Percentiles rank a stretch among this genome's conserved stretches.
Conservation (phyloP, 352 stramenopile species). For the Phytopythium kandeliae region DNA sequence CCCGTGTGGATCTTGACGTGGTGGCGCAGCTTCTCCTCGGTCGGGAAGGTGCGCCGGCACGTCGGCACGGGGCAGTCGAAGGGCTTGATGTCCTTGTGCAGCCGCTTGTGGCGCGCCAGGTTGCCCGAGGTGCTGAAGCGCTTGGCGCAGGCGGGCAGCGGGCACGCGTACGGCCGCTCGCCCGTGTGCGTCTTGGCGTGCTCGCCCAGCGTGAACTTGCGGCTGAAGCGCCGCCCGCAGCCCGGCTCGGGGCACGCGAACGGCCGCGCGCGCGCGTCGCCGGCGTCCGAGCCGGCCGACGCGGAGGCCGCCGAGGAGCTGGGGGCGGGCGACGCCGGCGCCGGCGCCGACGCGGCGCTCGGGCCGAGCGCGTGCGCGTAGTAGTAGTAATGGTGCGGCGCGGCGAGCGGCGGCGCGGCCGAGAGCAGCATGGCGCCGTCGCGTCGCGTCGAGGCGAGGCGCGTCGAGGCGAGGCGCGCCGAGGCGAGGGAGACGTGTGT, state of each 20-base stretch:
- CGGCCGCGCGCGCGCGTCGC: constrained; percentile 11
- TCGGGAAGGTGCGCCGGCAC: constrained; percentile 35
- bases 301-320: not conserved
- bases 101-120: constrained; percentile 42
- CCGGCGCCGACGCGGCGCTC: no score
- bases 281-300: not conserved
- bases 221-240: constrained; percentile 37
- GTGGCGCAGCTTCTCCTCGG: constrained; percentile 34
- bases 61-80: constrained; percentile 39
- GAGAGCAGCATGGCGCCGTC: no score
- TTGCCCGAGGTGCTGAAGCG: constrained; percentile 57
- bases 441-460: no score
- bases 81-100: constrained; percentile 42
- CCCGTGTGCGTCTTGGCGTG: constrained; percentile 54
- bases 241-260: constrained; percentile 36
- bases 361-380: no score
- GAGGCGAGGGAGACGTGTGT: no score
- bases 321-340: not conserved
- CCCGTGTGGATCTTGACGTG: constrained; percentile 53
- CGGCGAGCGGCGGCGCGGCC: no score
- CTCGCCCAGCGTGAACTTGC: constrained; percentile 55
- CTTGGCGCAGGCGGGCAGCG: constrained; percentile 33
- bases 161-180: constrained; percentile 46
- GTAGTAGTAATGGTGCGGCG: no score
- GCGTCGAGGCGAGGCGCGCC: no score